Evolutionary conservation across 2,329 filamentous ascomycete species (phyloP), one percentile per base, ranked within the genome.

Genomic region (Ceratocystis variospora): DNA sequence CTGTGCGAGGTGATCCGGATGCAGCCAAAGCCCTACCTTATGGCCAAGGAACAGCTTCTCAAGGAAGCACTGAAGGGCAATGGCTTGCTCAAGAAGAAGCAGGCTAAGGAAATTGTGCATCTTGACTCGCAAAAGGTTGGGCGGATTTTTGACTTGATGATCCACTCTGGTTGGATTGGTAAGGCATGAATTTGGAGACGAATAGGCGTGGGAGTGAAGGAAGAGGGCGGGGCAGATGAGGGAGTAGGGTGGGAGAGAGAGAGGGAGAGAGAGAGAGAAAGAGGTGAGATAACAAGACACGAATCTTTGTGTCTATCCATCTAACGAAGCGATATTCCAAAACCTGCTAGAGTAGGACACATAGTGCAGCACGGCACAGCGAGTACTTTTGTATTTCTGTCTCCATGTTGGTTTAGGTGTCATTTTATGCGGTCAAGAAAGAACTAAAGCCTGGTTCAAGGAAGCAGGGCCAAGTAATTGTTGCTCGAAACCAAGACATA

Each of bases 81-180:
- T 67, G 94, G 94, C 0, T 83, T 81, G 12, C 77, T 99, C 6
- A 97, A 96, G 80, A 96, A 94, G 81, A 97, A 96, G 77, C 87
- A 93, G 71, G 91, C 91, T 1, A 89, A 87, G 73, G 89, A 95
- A 73, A 87, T 97, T 31, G 92, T 88, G 73, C 77, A 86, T 73
- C 82, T 97, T 64, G 93, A 97, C 72, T 83, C 85, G 8, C 88
- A 88, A 69, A 97, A 96, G 75, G 87, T 89, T 0, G 87, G 88
- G 19, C 83, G 90, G 70, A 85, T 97, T 67, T 96, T 93, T 76
- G 94, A 97, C 75, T 97, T 96, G 74, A 92, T 96, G 77, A 89
- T 96, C 69, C 89, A 91, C 73, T 87, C 86, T 66, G 94, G 93
- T 2, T 97, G 93, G 91, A 87, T 97, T 68, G 88, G 86, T 41